A percentile compares a stretch with the other conserved stretches of the same genome.
Conservation (phyloP, 345 rosid species). For the Eucalyptus curtisii region DNA sequence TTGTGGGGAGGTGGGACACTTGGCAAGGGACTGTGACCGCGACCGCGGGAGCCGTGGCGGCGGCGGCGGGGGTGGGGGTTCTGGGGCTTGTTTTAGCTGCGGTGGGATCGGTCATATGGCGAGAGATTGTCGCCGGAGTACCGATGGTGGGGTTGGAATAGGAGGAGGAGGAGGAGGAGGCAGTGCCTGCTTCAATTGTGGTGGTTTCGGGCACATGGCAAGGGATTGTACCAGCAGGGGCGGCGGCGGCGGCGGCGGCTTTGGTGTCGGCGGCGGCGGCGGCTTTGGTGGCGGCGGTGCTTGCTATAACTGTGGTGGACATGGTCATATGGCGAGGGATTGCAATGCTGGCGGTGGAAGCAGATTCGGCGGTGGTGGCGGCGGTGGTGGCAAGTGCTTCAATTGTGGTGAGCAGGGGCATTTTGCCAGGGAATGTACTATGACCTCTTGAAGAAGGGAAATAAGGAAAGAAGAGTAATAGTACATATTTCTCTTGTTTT, state of each 20-base stretch:
- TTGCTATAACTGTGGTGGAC: constrained; percentile 47
- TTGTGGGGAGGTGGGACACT: constrained; percentile 51
- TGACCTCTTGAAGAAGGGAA: not conserved
- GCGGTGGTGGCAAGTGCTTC: constrained; percentile 3
- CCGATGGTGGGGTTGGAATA: constrained; percentile 9
- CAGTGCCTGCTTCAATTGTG: constrained; percentile 32
- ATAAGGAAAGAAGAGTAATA: not conserved
- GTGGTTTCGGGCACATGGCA: constrained; percentile 31
- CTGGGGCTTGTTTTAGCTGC: constrained; percentile 39
- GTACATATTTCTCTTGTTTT: constrained; percentile 9
- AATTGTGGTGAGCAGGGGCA: constrained; percentile 26
- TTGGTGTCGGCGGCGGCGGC: not conserved
- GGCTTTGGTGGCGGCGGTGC: not conserved
- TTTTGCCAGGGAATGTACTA: constrained; percentile 26
- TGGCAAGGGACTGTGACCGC: constrained; percentile 30
- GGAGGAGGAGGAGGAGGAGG: constrained; percentile 32
- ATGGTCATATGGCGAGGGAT: constrained; percentile 61
- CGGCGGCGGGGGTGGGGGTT: constrained; percentile 12
- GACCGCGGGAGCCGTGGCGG: not conserved
- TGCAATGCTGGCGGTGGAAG: constrained; percentile 17
- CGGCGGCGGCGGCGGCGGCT: constrained; percentile 6
- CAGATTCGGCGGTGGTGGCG: not conserved
- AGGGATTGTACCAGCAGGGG: constrained; percentile 28
- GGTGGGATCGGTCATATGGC: constrained; percentile 56
- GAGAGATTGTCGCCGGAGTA: constrained; percentile 42